A percentile compares a stretch with the other conserved stretches of the same genome.
These are phyloP conservation scores for Calendula officinalis DNA, from an alignment of 129 eudicot species.

Conservation along the genomic window DNA sequence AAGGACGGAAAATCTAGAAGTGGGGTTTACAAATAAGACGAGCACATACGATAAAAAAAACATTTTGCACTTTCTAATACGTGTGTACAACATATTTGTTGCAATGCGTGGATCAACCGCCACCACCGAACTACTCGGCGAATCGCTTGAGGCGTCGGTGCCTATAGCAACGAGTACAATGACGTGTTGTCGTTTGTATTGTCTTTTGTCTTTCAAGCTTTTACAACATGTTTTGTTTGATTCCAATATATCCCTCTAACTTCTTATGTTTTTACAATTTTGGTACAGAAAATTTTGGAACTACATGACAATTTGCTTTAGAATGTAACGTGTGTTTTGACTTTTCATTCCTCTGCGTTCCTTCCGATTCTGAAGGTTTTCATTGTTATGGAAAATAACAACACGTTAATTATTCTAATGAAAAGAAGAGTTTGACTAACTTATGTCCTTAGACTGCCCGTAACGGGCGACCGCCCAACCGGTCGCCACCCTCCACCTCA, in stretches of 20 bases:
- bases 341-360: background rate
- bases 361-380: background rate
- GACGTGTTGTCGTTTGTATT: constrained; percentile 23
- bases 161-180: constrained; percentile 1
- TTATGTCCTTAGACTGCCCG: no score
- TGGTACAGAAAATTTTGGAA: constrained; percentile 10
- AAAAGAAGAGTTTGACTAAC: no score
- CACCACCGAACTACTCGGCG: background rate
- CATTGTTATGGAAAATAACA: background rate
- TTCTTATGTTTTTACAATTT: constrained; percentile 5
- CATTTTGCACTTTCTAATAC: constrained; percentile 8
- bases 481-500: no score
- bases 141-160: background rate
- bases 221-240: constrained; percentile 7
- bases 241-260: background rate
- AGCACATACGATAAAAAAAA: background rate
- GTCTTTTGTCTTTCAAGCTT: constrained; percentile 21
- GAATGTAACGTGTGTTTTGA: constrained; percentile 11
- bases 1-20: background rate
- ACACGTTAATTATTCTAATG: no score
- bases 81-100: constrained; percentile 3
- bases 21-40: background rate
- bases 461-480: no score
- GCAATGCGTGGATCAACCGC: constrained; percentile 3
- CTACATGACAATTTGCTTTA: constrained; percentile 11